Evolutionary conservation across 176 grass and related monocot species (phyloP).

Genomic region (Secale cereale): DNA sequence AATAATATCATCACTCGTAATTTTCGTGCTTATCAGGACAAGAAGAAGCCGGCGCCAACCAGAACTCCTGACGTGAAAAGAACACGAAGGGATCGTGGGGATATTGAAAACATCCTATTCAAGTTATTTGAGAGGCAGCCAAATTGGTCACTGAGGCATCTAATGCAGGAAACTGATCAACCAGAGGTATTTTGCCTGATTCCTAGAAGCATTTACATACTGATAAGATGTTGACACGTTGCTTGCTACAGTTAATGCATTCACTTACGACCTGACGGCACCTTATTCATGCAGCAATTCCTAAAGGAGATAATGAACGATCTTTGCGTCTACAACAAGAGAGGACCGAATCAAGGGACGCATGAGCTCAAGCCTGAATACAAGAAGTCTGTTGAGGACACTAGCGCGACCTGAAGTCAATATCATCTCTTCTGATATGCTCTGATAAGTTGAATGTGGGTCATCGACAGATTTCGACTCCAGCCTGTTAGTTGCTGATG

Average conservation of each 20-base stretch:
- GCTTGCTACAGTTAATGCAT: not conserved
- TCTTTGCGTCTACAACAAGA: conserved; percentile 84
- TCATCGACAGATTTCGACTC: not conserved
- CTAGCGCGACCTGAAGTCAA: conserved; percentile 20
- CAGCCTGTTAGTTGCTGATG: not conserved
- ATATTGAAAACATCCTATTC: conserved; percentile 86
- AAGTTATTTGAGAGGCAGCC: conserved; percentile 91
- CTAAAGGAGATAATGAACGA: conserved; percentile 91
- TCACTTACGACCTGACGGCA: not conserved
- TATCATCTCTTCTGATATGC: not conserved
- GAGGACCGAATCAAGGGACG: conserved; percentile 90
- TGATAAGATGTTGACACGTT: not conserved
- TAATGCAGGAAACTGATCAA: conserved; percentile 85
- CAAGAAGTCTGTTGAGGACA: conserved; percentile 68
- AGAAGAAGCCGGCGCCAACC: conserved; percentile 57
- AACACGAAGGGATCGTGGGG: conserved; percentile 58
- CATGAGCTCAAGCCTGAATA: conserved; percentile 93
- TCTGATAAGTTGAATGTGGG: not conserved
- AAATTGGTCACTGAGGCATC: conserved; percentile 86
- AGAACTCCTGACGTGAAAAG: conserved; percentile 69
- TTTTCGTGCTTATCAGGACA: conserved; percentile 42
- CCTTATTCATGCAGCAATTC: conserved; percentile 71
- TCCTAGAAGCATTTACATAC: not conserved
- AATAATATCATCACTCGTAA: not conserved
- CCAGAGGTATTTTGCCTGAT: conserved; percentile 57